A percentile compares a stretch with the other conserved stretches of the same genome.
phyloP scores from a whole-genome alignment of 257 asterid species.

The Eustoma russellianum region DNA sequence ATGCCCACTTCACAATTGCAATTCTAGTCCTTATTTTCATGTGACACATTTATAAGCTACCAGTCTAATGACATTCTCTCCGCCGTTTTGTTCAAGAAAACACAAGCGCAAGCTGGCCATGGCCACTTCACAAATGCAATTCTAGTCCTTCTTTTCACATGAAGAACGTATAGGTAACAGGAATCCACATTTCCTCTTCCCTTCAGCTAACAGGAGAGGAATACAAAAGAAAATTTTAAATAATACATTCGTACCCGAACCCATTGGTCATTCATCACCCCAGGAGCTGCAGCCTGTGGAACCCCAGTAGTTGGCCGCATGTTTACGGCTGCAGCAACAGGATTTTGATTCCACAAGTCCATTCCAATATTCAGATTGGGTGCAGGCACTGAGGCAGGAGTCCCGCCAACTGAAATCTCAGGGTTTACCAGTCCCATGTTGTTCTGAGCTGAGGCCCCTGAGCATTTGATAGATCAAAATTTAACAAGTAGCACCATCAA shows the following conservation, averaged over 20 bases:
- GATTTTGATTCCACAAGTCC: constrained; percentile 82
- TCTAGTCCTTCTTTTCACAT: too few species aligned
- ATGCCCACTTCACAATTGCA: too few species aligned
- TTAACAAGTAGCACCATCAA: constrained; percentile 7
- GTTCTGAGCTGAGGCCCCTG: constrained; percentile 75
- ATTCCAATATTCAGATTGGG: constrained; percentile 81
- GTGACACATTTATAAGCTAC: too few species aligned
- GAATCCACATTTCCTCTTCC: not conserved
- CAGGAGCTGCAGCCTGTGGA: constrained; percentile 41
- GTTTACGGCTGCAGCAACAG: constrained; percentile 65
- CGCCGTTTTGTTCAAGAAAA: too few species aligned
- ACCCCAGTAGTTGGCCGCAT: constrained; percentile 49
- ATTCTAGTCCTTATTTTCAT: too few species aligned
- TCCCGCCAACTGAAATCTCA: constrained; percentile 57
- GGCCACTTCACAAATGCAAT: too few species aligned
- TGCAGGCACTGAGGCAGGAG: constrained; percentile 57
- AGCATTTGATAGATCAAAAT: constrained; percentile 1
- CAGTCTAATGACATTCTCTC: too few species aligned
- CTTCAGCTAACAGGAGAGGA: not conserved
- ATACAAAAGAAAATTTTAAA: constrained; percentile 7
- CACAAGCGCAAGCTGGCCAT: too few species aligned
- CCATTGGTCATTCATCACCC: constrained; percentile 77
- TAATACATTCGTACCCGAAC: constrained; percentile 38
- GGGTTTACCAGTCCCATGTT: constrained; percentile 31
- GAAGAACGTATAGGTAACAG: too few species aligned